Base-by-base conservation (phyloP, 805 yeast genomes). In the Schwanniomyces polymorphus region DNA sequence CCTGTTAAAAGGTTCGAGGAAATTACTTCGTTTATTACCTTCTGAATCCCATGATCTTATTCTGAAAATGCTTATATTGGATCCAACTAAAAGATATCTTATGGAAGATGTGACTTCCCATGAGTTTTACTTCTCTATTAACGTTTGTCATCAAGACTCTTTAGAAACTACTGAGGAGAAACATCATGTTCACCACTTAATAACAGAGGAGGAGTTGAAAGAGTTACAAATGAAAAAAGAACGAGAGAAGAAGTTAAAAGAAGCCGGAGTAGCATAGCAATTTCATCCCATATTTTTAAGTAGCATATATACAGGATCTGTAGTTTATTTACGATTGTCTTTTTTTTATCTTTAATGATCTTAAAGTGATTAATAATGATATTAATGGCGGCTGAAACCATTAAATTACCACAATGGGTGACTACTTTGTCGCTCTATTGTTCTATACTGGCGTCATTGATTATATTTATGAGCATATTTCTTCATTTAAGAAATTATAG, bases 21-120 rank as follows among this genome's bases (percentile, higher is more conserved):
- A 94, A 45, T 64, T 91, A 43, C 70, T 90, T 44, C 75, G 88
- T 48, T 70, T 88, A 45, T 70, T 92, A 48, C 97, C 97, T 0
- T 65, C 73, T 14, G 79, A 79, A 3, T 78, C 90, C 6, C 75
- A 95, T 38, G 70, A 65, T 1, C 66, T 91, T 27, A 77, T 92
- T 18, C 73, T 75, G 1, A 63, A 72, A 12, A 90, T 91, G 94
- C 70, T 92, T 33, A 75, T 67, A 28, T 56, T 90, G 17, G 77
- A 82, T 46, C 82, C 88, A 2, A 63, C 59, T 17, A 70, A 78
- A 43, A 79, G 97, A 47, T 79, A 80, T 17, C 61, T 79, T 2
- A 76, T 91, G 64, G 74, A 72, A 6, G 84, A 80, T 12, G 78
- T 91, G 2, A 48, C 76, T 39, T 57, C 65, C 2, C 85, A 85